These are phyloP conservation scores for Neonectria punicea DNA, from an alignment of 2,329 filamentous ascomycete species.

Conservation along the genomic window DNA sequence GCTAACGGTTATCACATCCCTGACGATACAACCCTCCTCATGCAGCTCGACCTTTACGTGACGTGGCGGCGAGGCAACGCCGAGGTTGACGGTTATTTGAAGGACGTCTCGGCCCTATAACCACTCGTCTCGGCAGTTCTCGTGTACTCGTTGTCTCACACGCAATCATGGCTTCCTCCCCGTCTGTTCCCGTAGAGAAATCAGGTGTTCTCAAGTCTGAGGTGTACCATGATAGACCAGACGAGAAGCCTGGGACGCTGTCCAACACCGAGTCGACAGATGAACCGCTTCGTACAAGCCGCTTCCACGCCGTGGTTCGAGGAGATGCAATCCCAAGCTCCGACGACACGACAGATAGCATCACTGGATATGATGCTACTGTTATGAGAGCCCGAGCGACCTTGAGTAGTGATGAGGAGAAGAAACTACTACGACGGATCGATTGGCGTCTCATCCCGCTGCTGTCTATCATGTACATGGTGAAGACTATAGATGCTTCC, in stretches of 20 bases:
- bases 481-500: slow-evolving; percentile 53
- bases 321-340: background rate
- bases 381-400: slow-evolving; percentile 49
- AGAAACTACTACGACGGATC: slow-evolving; percentile 37
- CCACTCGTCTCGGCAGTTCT: background rate
- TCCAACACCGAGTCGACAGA: background rate
- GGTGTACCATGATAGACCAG: background rate
- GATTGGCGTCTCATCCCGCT: slow-evolving; percentile 42
- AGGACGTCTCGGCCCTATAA: background rate
- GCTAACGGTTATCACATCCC: background rate
- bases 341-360: background rate
- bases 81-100: background rate
- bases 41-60: background rate
- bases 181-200: background rate
- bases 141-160: background rate
- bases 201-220: background rate
- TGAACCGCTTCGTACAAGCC: background rate
- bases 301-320: background rate
- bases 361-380: background rate
- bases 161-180: background rate
- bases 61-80: background rate
- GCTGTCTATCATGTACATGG: slow-evolving; percentile 53
- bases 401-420: slow-evolving; percentile 43
- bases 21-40: background rate
- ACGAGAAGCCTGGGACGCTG: background rate